These are phyloP conservation scores for Gossypium longicalyx DNA, from an alignment of 345 rosid genomes.

Conservation along the genomic window DNA sequence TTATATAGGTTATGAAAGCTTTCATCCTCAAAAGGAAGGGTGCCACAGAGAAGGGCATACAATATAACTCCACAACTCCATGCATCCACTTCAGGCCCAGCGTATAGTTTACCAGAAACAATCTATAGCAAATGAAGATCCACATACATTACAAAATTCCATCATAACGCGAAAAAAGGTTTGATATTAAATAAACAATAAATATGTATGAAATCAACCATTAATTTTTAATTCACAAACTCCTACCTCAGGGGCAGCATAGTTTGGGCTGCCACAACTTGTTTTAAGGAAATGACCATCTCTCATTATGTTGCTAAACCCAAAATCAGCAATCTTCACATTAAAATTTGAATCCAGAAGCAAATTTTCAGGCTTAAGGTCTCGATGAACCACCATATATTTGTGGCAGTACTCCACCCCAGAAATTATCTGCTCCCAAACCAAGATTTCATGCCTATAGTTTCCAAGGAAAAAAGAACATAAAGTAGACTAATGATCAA, in stretches of 20 bases:
- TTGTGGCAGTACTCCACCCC: slow-evolving; percentile 92
- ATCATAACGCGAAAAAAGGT: background rate
- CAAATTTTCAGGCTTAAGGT: slow-evolving; percentile 94
- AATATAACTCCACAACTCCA: slow-evolving; percentile 99
- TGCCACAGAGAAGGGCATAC: slow-evolving; percentile 88
- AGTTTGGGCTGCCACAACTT: slow-evolving; percentile 93
- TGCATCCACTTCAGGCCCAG: slow-evolving; percentile 94
- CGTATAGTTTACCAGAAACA: slow-evolving; percentile 70
- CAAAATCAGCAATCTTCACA: slow-evolving; percentile 96
- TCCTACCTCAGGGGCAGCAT: slow-evolving; percentile 90
- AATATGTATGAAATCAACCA: background rate
- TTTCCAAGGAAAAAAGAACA: background rate
- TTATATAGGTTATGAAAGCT: slow-evolving; percentile 77
- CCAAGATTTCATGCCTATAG: slow-evolving; percentile 7
- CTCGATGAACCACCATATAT: slow-evolving; percentile 89
- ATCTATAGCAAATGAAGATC: slow-evolving; percentile 41
- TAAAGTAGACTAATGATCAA: background rate
- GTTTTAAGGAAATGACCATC: slow-evolving; percentile 93
- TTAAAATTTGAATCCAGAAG: slow-evolving; percentile 81
- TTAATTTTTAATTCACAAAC: background rate
- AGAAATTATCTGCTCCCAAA: slow-evolving; percentile 66
- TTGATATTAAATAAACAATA: background rate
- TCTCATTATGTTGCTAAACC: slow-evolving; percentile 87
- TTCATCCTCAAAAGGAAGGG: slow-evolving; percentile 91
- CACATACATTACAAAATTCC: background rate